These are phyloP conservation scores for Trichosanthes truncata DNA, from an alignment of 306 rosid species.

Conservation along the genomic window DNA sequence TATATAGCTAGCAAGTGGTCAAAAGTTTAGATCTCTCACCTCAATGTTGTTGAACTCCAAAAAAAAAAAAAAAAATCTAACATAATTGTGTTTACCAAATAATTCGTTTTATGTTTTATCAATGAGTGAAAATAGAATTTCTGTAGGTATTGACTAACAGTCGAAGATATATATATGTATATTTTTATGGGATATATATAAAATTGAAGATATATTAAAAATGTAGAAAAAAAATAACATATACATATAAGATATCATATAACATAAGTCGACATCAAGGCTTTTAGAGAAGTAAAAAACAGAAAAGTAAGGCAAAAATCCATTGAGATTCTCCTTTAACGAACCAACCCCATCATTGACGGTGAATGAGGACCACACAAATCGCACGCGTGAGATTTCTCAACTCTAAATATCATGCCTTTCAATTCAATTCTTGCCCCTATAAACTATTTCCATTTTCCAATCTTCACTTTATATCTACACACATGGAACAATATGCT, in stretches of 20 bases:
- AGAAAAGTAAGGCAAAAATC: constrained; percentile 10
- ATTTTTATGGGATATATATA: too few species aligned
- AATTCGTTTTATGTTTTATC: too few species aligned
- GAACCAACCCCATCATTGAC: constrained; percentile 48
- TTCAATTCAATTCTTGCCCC: neutral
- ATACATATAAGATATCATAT: neutral
- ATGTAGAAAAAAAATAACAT: neutral
- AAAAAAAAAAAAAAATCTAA: too few species aligned
- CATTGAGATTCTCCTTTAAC: constrained; percentile 21
- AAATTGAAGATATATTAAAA: neutral
- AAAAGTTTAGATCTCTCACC: too few species aligned
- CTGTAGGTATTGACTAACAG: neutral
- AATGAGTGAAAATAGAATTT: too few species aligned
- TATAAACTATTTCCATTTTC: neutral
- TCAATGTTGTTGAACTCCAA: too few species aligned
- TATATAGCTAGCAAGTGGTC: too few species aligned
- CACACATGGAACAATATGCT: neutral
- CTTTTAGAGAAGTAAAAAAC: neutral
- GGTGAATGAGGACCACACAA: constrained; percentile 45
- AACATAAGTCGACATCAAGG: constrained; percentile 1
- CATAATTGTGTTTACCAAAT: too few species aligned
- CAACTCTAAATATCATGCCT: neutral
- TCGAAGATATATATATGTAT: neutral
- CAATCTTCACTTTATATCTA: neutral
- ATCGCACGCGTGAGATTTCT: constrained; percentile 30